Evolutionary conservation across 2,329 filamentous ascomycete genomes (phyloP).

Genomic region (Leptographium galeiforme): DNA sequence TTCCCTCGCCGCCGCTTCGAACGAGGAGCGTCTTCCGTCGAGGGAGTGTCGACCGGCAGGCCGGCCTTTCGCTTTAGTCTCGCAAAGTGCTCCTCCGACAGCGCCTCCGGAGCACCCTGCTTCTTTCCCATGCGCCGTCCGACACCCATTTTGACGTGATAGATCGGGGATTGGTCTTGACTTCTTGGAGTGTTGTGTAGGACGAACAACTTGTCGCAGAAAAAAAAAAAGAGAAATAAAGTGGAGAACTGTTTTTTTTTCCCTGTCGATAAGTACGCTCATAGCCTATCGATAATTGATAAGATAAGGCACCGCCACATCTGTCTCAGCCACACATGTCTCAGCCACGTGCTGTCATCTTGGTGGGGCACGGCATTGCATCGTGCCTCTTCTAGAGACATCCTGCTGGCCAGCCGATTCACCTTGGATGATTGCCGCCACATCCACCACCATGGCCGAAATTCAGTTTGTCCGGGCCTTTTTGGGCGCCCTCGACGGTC

Average conservation of each 20-base stretch:
- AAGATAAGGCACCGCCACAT: not conserved
- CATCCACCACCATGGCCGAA: constrained; percentile 53
- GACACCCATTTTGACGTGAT: constrained; percentile 54
- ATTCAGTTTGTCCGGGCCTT: constrained; percentile 73
- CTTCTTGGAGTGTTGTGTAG: constrained; percentile 13
- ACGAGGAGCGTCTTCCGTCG: constrained; percentile 30
- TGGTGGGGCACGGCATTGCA: not conserved
- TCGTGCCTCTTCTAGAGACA: not conserved
- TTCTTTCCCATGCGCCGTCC: constrained; percentile 83
- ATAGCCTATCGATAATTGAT: constrained; percentile 8
- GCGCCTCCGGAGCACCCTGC: constrained; percentile 71
- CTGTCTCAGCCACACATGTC: not conserved
- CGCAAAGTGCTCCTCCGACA: constrained; percentile 68
- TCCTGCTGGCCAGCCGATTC: not conserved
- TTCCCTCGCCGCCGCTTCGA: constrained; percentile 43
- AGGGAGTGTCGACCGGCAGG: constrained; percentile 45
- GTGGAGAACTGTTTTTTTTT: constrained; percentile 5
- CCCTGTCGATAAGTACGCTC: too few relatives aligned
- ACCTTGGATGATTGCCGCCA: not conserved
- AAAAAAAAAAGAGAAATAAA: constrained; percentile 3
- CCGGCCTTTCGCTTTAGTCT: constrained; percentile 77
- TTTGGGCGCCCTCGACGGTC: constrained; percentile 64
- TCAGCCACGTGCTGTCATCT: too few relatives aligned
- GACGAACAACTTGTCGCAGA: not conserved
- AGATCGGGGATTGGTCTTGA: not conserved